phyloP scores from a whole-genome alignment of 352 stramenopile species.

The Phytophthora aleatoria region DNA sequence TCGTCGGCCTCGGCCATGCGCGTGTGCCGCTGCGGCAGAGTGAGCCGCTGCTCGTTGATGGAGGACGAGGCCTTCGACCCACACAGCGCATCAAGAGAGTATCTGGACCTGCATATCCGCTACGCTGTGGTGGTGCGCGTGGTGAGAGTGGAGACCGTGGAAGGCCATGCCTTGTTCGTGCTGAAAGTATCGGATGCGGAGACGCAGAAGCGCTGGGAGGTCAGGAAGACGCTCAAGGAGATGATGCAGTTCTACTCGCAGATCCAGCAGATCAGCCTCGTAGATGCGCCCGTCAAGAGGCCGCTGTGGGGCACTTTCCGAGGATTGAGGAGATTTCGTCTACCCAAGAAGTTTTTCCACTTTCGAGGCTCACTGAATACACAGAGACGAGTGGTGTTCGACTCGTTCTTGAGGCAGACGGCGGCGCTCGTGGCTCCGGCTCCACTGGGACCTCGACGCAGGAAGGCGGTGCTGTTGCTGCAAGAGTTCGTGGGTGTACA shows the following conservation, averaged over 20 bases:
- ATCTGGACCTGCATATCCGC: conserved; percentile 54
- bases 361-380: conserved; percentile 55
- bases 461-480: conserved; percentile 53
- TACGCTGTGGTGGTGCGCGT: conserved; percentile 52
- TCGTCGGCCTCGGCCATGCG: conserved; percentile 29
- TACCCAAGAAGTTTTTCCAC: conserved; percentile 63
- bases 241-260: conserved; percentile 68
- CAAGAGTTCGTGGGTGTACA: conserved; percentile 66
- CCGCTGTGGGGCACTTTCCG: conserved; percentile 62
- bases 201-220: conserved; percentile 61
- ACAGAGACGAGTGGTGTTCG: conserved; percentile 66
- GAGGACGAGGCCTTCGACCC: conserved; percentile 30
- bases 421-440: conserved; percentile 59
- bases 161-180: conserved; percentile 41
- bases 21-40: conserved; percentile 31
- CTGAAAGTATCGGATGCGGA: conserved; percentile 59
- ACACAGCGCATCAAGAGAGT: conserved; percentile 44
- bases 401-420: conserved; percentile 72
- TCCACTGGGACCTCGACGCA: conserved; percentile 56
- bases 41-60: conserved; percentile 15
- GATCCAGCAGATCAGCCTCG: conserved; percentile 55
- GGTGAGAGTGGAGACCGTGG: conserved; percentile 42
- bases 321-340: conserved; percentile 45
- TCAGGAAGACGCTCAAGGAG: conserved; percentile 63
- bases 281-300: conserved; percentile 58